Conservation (phyloP, 306 rosid genomes). For the Rosa rugosa region DNA sequence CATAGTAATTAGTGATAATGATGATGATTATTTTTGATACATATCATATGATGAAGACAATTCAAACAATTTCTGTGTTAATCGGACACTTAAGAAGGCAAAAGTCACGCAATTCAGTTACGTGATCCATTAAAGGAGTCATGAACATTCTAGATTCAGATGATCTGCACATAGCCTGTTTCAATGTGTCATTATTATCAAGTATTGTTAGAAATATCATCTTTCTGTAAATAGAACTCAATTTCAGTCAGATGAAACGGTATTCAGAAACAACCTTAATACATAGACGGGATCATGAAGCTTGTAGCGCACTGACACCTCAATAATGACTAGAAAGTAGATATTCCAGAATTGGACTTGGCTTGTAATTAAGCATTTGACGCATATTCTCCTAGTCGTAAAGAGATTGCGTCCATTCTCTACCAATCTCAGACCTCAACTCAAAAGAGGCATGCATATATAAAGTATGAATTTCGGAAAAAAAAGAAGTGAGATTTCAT, state of each 20-base stretch:
- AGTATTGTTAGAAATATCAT: not conserved
- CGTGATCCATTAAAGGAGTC: not conserved
- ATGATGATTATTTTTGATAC: conserved; percentile 1
- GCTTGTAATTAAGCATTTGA: not conserved
- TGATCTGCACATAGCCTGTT: not conserved
- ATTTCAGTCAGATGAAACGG: not conserved
- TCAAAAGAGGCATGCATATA: not conserved
- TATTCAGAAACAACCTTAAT: not conserved
- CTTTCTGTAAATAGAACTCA: not conserved
- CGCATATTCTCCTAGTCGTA: not conserved
- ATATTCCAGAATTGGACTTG: not conserved
- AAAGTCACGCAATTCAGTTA: not conserved
- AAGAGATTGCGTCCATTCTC: not conserved
- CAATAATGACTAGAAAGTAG: not conserved
- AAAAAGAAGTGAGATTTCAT: not conserved
- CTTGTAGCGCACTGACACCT: not conserved
- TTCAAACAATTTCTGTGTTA: not conserved
- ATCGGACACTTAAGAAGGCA: conserved; percentile 7
- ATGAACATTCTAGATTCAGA: not conserved
- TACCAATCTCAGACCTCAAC: not conserved
- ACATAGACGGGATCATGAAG: not conserved
- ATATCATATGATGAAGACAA: not conserved
- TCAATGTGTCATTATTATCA: not conserved
- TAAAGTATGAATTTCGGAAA: not conserved
- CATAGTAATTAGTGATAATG: not conserved